Evolutionary conservation across 805 yeast genomes (phyloP).

Genomic region (Kurtzmaniella fragi): DNA sequence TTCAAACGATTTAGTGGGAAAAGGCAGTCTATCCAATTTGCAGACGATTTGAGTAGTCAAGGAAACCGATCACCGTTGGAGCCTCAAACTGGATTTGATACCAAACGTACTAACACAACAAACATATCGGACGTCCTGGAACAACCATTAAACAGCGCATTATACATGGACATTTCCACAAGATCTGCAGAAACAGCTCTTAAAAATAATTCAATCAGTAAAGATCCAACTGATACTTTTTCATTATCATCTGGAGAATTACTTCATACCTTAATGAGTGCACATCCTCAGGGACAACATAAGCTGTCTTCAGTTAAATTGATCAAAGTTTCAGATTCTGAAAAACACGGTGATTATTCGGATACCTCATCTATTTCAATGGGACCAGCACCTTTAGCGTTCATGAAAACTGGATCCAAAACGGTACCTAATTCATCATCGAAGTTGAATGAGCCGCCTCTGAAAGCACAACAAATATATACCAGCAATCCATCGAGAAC

Average conservation of each 20-base stretch:
- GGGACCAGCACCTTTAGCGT: not conserved
- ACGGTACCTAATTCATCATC: too few species aligned
- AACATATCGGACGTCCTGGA: constrained; percentile 6
- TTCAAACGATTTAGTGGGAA: too few species aligned
- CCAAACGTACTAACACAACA: too few species aligned
- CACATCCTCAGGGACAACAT: not conserved
- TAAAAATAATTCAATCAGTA: not conserved
- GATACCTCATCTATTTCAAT: not conserved
- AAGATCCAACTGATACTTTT: constrained; percentile 10
- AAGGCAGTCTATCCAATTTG: too few species aligned
- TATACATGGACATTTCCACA: too few species aligned
- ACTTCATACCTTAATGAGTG: constrained; percentile 16
- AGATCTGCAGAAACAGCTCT: too few species aligned
- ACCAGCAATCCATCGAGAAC: not conserved
- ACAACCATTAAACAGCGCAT: not conserved
- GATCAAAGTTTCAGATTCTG: not conserved
- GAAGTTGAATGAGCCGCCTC: too few species aligned
- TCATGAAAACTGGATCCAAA: not conserved
- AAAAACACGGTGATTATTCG: not conserved
- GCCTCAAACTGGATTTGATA: not conserved
- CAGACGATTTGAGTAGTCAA: too few species aligned
- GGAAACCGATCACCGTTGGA: too few species aligned
- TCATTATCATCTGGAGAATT: constrained; percentile 28
- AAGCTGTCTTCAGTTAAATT: not conserved
- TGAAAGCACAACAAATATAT: not conserved